Conservation (phyloP, 2,329 filamentous ascomycete species). For the Paraphaeosphaeria sporulosa region DNA sequence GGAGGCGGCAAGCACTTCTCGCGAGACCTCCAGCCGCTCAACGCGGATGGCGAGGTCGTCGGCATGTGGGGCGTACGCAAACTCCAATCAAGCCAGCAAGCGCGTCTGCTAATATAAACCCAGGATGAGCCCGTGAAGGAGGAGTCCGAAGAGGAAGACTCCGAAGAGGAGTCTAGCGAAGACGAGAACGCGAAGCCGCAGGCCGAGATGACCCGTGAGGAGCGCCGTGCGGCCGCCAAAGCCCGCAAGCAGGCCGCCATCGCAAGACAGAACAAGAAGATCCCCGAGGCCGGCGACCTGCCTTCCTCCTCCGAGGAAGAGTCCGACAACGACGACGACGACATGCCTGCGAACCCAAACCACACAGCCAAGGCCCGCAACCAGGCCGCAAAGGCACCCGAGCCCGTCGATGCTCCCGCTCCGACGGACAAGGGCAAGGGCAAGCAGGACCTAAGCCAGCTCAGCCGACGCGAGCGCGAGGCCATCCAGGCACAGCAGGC, state of each 20-base stretch:
- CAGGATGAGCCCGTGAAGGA: conserved; percentile 56
- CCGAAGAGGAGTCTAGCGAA: conserved; percentile 54
- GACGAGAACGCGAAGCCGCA: conserved; percentile 53
- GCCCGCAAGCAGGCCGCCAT: conserved; percentile 90
- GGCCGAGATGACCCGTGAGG: conserved; percentile 78
- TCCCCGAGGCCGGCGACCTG: conserved; percentile 83
- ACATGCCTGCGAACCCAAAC: conserved; percentile 90
- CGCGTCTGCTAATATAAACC: conserved; percentile 25
- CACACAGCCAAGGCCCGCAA: conserved; percentile 73
- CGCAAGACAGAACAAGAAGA: conserved; percentile 73
- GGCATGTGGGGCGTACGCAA: conserved; percentile 81
- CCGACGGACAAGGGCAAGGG: conserved; percentile 65
- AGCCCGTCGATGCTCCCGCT: conserved; percentile 57
- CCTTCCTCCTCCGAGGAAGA: conserved; percentile 74
- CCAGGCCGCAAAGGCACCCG: conserved; percentile 68
- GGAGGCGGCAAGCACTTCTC: conserved; percentile 98
- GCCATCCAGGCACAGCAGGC: conserved; percentile 86
- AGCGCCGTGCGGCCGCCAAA: conserved; percentile 87
- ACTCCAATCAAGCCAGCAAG: neutral
- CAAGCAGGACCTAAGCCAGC: conserved; percentile 60
- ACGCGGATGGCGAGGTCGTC: conserved; percentile 86
- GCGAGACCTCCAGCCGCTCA: conserved; percentile 84
- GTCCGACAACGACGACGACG: conserved; percentile 64
- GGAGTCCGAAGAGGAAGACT: conserved; percentile 56
- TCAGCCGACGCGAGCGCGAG: conserved; percentile 75